A percentile compares a stretch with the other conserved stretches of the same genome.
Conservation (phyloP, 2,329 filamentous ascomycete species). For the Colletotrichum paranaense region DNA sequence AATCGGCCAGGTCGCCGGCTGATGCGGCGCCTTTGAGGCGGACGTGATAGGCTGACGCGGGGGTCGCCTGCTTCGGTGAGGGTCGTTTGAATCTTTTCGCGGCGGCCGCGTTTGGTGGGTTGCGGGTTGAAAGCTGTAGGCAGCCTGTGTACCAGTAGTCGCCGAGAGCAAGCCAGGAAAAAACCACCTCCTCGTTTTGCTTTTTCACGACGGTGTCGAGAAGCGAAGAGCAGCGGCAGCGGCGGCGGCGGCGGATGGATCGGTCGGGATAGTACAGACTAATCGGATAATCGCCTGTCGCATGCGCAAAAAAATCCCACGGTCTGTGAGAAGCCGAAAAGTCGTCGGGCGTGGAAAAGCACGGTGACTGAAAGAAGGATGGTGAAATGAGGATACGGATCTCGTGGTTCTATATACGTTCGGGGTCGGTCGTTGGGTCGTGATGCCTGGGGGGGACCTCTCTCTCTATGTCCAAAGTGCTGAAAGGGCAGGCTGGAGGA, state of each 20-base stretch:
- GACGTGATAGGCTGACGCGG: conserved; percentile 5
- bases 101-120: background rate
- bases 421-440: background rate
- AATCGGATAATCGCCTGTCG: conserved; percentile 7
- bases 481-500: conserved; percentile 27
- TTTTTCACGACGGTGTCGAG: background rate
- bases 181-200: background rate
- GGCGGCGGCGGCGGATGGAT: background rate
- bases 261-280: conserved; percentile 6
- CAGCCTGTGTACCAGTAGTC: conserved; percentile 20
- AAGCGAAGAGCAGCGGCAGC: background rate
- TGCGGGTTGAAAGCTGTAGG: conserved; percentile 14
- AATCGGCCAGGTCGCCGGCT: conserved; percentile 15
- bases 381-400: background rate
- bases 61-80: conserved; percentile 13
- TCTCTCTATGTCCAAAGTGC: conserved; percentile 12
- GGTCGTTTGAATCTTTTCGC: conserved; percentile 14
- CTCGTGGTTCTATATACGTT: conserved; percentile 19
- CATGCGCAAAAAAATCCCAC: background rate
- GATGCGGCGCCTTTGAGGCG: conserved; percentile 19
- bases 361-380: conserved; percentile 10
- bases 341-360: conserved; percentile 4
- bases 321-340: conserved; percentile 2
- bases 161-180: conserved; percentile 1
- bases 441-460: background rate